A percentile compares a stretch with the other conserved stretches of the same genome.
Conservation (phyloP, 805 yeast species). For the Candida anglica region DNA sequence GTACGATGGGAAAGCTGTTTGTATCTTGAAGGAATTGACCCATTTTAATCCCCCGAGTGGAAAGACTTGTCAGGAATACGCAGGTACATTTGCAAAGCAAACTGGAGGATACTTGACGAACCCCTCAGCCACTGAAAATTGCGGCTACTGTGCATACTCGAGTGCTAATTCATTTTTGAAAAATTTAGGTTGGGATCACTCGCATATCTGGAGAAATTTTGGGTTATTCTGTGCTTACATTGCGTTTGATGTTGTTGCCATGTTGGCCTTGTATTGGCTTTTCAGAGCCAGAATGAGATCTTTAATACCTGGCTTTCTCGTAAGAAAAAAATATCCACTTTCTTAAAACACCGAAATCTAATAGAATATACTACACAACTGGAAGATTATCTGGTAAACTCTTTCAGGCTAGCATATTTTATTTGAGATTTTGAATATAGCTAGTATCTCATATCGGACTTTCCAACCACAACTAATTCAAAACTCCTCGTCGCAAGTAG, state of each 20-base stretch:
- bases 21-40: slow-evolving; percentile 24
- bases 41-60: slow-evolving; percentile 45
- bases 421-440: too few species aligned
- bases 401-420: too few species aligned
- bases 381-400: too few species aligned
- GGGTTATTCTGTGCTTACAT: slow-evolving; percentile 60
- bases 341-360: too few species aligned
- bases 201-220: slow-evolving; percentile 60
- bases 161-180: slow-evolving; percentile 47
- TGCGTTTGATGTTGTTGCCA: slow-evolving; percentile 45
- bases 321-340: slow-evolving; percentile 2
- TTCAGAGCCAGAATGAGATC: slow-evolving; percentile 14
- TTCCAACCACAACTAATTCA: too few species aligned
- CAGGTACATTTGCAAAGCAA: slow-evolving; percentile 35
- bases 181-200: slow-evolving; percentile 40
- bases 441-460: too few species aligned
- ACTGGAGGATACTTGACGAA: slow-evolving; percentile 58
- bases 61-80: slow-evolving; percentile 58
- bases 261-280: slow-evolving; percentile 32
- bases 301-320: slow-evolving; percentile 4
- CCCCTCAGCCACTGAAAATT: slow-evolving; percentile 43
- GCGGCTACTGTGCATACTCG: slow-evolving; percentile 46
- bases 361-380: too few species aligned
- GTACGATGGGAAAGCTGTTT: slow-evolving; percentile 45
- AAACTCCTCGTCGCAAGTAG: too few species aligned